phyloP scores from a whole-genome alignment of 139 green algal genomes.

The Coccomyxa sp. region DNA sequence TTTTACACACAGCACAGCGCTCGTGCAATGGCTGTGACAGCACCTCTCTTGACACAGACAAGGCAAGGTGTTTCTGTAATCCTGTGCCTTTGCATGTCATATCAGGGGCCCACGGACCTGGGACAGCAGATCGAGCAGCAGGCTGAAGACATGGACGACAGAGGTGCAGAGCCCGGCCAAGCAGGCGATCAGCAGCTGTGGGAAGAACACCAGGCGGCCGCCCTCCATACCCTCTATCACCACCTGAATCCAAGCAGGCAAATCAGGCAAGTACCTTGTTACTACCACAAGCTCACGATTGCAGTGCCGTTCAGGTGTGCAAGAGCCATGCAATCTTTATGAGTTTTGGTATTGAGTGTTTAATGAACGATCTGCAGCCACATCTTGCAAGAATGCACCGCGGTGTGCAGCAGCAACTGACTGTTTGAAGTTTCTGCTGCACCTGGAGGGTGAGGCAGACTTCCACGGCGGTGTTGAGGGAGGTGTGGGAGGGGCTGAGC shows the following conservation, averaged over 20 bases:
- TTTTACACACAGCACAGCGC: too few relatives aligned
- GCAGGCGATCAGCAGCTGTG: constrained; percentile 73
- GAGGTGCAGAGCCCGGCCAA: constrained; percentile 67
- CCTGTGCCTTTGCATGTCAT: too few relatives aligned
- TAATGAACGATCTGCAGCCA: not conserved
- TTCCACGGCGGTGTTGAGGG: constrained; percentile 35
- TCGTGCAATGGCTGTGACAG: not conserved
- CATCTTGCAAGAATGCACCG: not conserved
- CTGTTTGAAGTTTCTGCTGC: not conserved
- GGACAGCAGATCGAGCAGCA: constrained; percentile 54
- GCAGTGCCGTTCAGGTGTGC: too few relatives aligned
- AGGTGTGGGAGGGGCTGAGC: constrained; percentile 1
- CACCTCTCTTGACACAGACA: not conserved
- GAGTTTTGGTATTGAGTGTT: not conserved
- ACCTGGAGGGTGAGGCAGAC: constrained; percentile 47
- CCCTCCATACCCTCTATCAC: constrained; percentile 51
- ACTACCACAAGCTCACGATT: too few relatives aligned
- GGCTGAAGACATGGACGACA: constrained; percentile 68
- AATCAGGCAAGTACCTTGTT: too few relatives aligned
- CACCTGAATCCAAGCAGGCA: constrained; percentile 5
- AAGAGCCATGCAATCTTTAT: too few relatives aligned
- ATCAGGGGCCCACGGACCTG: constrained; percentile 10
- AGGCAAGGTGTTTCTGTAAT: too few relatives aligned
- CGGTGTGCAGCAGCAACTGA: not conserved
- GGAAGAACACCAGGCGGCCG: constrained; percentile 74